Conservation (phyloP, 2,329 filamentous ascomycete species). For the Hypoxylon sp. region DNA sequence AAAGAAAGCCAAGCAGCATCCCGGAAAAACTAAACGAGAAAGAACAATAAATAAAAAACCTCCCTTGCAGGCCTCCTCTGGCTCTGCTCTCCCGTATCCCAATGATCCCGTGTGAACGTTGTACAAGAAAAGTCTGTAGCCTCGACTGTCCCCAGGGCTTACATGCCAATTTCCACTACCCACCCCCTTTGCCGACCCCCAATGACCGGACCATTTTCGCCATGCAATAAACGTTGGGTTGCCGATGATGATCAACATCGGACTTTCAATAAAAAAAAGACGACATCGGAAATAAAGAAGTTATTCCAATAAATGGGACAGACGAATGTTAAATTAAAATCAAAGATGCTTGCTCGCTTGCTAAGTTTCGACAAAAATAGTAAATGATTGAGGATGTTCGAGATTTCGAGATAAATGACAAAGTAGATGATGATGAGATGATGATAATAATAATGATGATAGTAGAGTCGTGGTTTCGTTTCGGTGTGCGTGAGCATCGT, state of each 20-base stretch:
- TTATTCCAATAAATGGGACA: conserved; percentile 42
- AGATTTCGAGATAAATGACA: conserved; percentile 48
- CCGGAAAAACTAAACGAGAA: conserved; percentile 17
- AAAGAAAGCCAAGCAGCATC: conserved; percentile 33
- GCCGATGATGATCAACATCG: conserved; percentile 34
- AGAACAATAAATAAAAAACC: conserved; percentile 33
- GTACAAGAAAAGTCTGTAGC: conserved; percentile 53
- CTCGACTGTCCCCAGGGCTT: conserved; percentile 41
- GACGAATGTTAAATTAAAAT: conserved; percentile 48
- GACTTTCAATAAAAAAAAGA: conserved; percentile 20
- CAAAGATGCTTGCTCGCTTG: conserved; percentile 59
- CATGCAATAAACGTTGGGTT: conserved; percentile 50
- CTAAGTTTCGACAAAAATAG: conserved; percentile 52
- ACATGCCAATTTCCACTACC: conserved; percentile 45
- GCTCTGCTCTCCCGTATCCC: conserved; percentile 40
- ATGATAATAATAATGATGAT: conserved; percentile 14
- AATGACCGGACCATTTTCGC: conserved; percentile 54
- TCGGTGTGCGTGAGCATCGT: conserved; percentile 56
- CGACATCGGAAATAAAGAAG: background rate
- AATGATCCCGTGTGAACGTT: conserved; percentile 50
- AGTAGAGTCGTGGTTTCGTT: conserved; percentile 47
- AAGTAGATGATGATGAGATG: conserved; percentile 45
- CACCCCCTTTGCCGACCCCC: conserved; percentile 17
- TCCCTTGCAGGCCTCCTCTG: conserved; percentile 39
- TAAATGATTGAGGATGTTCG: conserved; percentile 48